Base-by-base conservation (phyloP, 169 alveolate species). In the Babesia ovata region DNA sequence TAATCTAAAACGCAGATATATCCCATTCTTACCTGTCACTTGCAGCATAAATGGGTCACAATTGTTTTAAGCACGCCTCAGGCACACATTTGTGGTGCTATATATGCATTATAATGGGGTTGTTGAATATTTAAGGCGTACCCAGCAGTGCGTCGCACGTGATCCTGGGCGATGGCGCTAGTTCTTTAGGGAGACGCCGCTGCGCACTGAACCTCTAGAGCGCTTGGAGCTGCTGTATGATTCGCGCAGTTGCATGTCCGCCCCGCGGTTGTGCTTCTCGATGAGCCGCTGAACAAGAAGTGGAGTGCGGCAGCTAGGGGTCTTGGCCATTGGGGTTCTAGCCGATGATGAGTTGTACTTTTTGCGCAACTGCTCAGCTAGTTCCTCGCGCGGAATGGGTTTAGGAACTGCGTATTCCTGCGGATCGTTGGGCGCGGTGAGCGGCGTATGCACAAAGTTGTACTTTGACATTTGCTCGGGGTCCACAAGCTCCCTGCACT, bases 361-460 rank as follows among this genome's bases (percentile, higher is more conserved):
- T 73, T 60, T 70, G 28, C 70, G 46, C 79, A 88, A 52, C 26
- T 70, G 71, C 29, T 88, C 81, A 0, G 93, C 92, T 28, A 72
- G 33, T 14, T 46, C 75, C 65, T 88, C 93, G 60, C 93, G 33
- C 22, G 81, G 59, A 24, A 71, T 65, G 24, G 86, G 69, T 45
- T 79, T 61, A 29, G 90, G 93, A 28, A 88, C 70, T 46, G 39
- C 61, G 57, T 75, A 88, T 52, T 73, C 91, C 44, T 75, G 54
- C 39, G 46, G 66, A 17, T 44, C 42, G 54, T 57, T 33, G 12
- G 58, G 17, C 10, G 71, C 56, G 46, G 70, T 84, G 19, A 78
- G 26, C 22, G 93, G 93, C 28, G 93, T 88, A 2, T 70, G 45
- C 19, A 88, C 90, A 59, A 78, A 88, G 59, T 84, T 82, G 67